A percentile compares a stretch with the other conserved stretches of the same genome.
Conservation (phyloP, 257 asterid genomes). For the Capsicum pubescens region DNA sequence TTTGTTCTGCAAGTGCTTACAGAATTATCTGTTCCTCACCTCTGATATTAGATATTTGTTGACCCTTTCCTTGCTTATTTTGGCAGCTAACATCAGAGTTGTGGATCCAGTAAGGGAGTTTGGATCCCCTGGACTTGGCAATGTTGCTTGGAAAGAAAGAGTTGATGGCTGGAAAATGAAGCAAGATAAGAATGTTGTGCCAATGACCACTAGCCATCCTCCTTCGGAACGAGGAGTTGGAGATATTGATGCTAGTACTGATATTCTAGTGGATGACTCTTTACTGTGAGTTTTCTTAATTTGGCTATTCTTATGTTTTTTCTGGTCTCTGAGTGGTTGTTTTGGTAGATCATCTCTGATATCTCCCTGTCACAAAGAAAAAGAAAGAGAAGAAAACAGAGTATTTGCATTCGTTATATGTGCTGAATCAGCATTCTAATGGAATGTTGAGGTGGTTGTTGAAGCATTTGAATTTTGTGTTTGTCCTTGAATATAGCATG, state of each 20-base stretch:
- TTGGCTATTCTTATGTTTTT: conserved; percentile 17
- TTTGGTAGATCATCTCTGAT: conserved; percentile 25
- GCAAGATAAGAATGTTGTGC: conserved; percentile 86
- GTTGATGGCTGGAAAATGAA: conserved; percentile 98
- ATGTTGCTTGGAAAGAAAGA: conserved; percentile 99
- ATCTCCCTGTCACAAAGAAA: neutral
- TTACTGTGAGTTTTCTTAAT: conserved; percentile 64
- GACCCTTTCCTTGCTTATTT: conserved; percentile 27
- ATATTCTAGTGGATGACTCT: conserved; percentile 84
- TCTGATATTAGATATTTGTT: conserved; percentile 33
- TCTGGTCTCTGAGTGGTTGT: conserved; percentile 14
- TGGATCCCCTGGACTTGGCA: conserved; percentile 92
- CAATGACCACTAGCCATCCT: conserved; percentile 82
- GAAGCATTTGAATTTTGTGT: neutral
- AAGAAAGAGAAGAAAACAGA: neutral
- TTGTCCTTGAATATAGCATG: neutral
- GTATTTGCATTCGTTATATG: neutral
- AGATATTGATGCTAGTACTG: conserved; percentile 92
- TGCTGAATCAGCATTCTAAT: neutral
- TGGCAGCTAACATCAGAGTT: conserved; percentile 75
- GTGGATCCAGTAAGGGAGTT: conserved; percentile 94
- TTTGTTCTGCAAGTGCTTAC: conserved; percentile 24
- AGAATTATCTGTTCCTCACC: neutral
- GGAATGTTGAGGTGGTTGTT: neutral
- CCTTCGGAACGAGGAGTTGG: conserved; percentile 93